Evolutionary conservation across 148 eudicot species (phyloP).

Genomic region (Spergularia marina): DNA sequence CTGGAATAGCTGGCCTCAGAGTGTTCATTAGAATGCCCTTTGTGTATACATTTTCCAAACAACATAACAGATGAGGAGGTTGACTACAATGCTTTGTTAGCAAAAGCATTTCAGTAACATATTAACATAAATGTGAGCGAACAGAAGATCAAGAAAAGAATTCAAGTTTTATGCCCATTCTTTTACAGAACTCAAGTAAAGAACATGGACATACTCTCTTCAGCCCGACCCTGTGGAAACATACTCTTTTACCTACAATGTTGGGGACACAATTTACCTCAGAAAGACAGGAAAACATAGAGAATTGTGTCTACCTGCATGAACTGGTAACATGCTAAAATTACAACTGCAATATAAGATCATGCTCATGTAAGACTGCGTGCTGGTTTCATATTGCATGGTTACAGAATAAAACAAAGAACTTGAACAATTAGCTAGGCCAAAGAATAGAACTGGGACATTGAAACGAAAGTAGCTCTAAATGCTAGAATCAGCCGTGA

Average conservation of each 20-base stretch:
- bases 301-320: not conserved
- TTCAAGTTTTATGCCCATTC: not conserved
- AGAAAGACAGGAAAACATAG: not conserved
- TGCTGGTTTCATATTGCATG: not conserved
- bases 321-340: not conserved
- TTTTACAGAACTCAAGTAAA: too few species aligned
- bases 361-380: not conserved
- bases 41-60: constrained; percentile 24
- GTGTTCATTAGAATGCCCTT: constrained; percentile 88
- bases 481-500: not conserved
- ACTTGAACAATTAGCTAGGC: not conserved
- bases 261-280: not conserved
- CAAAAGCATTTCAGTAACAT: too few species aligned
- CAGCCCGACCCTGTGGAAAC: constrained; percentile 77
- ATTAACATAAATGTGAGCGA: too few species aligned
- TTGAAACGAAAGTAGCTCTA: not conserved
- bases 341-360: not conserved
- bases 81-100: too few species aligned
- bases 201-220: constrained; percentile 28
- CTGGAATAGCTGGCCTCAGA: constrained; percentile 73
- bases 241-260: constrained; percentile 83
- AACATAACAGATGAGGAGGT: not conserved
- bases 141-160: not conserved
- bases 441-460: not conserved
- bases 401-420: not conserved